Conservation (phyloP, 305 asterid species). For the Solanum hybrid region DNA sequence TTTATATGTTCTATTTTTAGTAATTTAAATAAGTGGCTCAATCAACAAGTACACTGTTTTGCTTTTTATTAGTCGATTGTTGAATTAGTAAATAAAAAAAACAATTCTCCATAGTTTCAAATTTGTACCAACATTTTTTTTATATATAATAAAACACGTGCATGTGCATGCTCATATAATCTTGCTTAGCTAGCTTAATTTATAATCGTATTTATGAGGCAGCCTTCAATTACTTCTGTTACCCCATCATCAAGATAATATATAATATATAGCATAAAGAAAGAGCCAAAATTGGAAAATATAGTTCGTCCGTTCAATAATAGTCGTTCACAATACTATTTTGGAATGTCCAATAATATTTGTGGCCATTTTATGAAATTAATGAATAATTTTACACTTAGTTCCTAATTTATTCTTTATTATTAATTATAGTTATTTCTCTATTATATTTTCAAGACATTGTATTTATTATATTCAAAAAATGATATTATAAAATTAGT, state of each 20-base stretch:
- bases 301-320: rapidly evolving
- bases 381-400: too few relatives aligned
- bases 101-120: neutral
- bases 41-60: neutral
- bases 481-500: too few relatives aligned
- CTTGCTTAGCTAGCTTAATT: neutral
- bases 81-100: neutral
- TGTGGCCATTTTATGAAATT: too few relatives aligned
- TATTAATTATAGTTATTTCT: too few relatives aligned
- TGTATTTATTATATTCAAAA: too few relatives aligned
- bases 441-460: too few relatives aligned
- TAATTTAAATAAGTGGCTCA: neutral
- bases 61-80: neutral
- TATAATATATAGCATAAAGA: neutral
- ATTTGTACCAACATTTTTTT: neutral
- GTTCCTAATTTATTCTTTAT: neutral
- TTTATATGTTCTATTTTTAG: neutral
- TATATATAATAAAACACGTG: neutral
- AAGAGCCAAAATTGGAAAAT: neutral
- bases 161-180: neutral
- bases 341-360: rapidly evolving
- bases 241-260: neutral
- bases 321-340: rapidly evolving
- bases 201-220: neutral
- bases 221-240: neutral